Evolutionary conservation across 257 asterid genomes (phyloP), one percentile per base, ranked within the genome.

Genomic region (Scutellaria baicalensis): DNA sequence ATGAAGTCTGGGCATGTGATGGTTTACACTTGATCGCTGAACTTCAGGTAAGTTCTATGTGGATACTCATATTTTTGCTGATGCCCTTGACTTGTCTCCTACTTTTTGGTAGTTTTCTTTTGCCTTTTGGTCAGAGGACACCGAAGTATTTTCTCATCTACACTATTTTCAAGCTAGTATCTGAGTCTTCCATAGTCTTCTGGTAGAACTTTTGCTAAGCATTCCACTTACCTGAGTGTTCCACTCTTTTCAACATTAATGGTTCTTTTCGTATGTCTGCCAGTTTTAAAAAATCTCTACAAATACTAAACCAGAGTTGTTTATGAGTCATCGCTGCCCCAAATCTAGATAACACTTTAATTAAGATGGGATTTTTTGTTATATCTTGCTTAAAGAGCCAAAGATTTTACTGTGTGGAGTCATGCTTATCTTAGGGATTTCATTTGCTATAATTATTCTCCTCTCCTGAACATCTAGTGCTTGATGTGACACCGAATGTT

Each of bases 21-120:
- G 97, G 74, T 84, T 80, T 88, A 85, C 95, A 93, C 98, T 90
- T 93, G 96, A 90, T 90, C 92, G 40, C 93, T 74, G 97, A 93
- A 90, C 93, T 84, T 78, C 92, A 85, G 94, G 92, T 85, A 87
- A 85, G 97, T 90, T 80, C 67, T 67, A 74, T 86, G 95, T 88
- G 44, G 93, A 88, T 66, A 77, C 83, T 8, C 76, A 73, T 36
- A 27, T 17, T 64, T 72, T 38, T 71, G 76, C 92, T 88, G 96
- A 88, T 93, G 97, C 93, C 86, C 86, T 63, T 48, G 71, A 57
- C 77, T 73, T 79, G 72, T 83, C 81, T 61, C 65, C 67, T 56
- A n/a, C 63, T 52, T 47, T 72, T 18, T 33, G 17, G 39, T 38
- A 51, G 23, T n/a, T 55, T 71, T 43, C 55, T 8, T 33, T 57